phyloP scores from a whole-genome alignment of 106 monocot species.

The Cymbidium sinense region DNA sequence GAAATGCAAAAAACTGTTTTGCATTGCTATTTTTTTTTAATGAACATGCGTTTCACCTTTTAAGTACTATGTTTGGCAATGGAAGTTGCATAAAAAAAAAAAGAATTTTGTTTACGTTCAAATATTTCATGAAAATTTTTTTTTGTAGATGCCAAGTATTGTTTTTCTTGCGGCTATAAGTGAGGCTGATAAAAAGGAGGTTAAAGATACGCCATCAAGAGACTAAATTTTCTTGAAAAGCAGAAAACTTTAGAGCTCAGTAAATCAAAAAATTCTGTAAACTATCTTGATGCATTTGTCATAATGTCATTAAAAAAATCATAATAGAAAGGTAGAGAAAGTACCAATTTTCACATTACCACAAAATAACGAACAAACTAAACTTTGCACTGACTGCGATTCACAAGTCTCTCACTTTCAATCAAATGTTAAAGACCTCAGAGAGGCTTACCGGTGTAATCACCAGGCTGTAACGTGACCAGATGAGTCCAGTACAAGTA shows the following conservation, averaged over 20 bases:
- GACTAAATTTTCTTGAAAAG: background rate
- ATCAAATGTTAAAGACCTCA: background rate
- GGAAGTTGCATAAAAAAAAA: no score
- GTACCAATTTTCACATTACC: background rate
- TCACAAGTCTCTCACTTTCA: background rate
- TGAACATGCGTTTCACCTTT: no score
- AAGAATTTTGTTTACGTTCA: no score
- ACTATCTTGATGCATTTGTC: background rate
- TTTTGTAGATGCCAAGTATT: no score
- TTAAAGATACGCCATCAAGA: background rate
- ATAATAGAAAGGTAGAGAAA: background rate
- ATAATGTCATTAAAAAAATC: background rate
- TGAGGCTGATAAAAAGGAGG: background rate
- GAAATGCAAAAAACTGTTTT: no score
- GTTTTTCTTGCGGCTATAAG: no score
- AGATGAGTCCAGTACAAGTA: conserved; percentile 39
- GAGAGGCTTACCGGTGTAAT: conserved; percentile 38
- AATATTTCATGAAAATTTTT: no score
- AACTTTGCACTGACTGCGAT: background rate
- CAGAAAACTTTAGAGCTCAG: background rate
- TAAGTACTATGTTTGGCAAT: no score
- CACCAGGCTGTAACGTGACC: conserved; percentile 47
- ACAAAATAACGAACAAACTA: background rate
- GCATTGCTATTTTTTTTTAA: no score
- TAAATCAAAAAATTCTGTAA: background rate